A percentile compares a stretch with the other conserved stretches of the same genome.
These are phyloP conservation scores for Jatropha curcas DNA, from an alignment of 345 rosid species.

Conservation along the genomic window DNA sequence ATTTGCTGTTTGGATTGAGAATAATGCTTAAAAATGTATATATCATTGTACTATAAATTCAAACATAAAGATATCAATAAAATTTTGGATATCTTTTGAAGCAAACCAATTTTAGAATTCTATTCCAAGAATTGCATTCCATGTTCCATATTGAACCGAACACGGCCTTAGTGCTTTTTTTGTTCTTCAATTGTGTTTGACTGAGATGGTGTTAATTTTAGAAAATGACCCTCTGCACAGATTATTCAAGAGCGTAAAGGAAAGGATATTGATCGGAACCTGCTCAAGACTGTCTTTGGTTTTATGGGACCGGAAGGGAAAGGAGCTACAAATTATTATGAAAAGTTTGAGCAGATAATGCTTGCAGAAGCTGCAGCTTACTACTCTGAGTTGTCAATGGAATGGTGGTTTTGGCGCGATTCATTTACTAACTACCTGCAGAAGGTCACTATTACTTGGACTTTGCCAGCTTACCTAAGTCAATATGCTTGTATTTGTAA, in stretches of 20 bases:
- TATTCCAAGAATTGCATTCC: too few species aligned
- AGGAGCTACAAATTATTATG: slow-evolving; percentile 12
- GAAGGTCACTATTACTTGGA: slow-evolving; percentile 4
- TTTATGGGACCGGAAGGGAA: not conserved
- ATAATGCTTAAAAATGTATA: too few species aligned
- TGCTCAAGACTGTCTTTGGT: not conserved
- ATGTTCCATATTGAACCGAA: too few species aligned
- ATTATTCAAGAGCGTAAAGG: slow-evolving; percentile 18
- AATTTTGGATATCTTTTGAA: too few species aligned
- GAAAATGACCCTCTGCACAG: not conserved
- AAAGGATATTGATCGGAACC: slow-evolving; percentile 8
- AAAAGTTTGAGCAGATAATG: slow-evolving; percentile 12
- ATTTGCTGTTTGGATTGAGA: too few species aligned
- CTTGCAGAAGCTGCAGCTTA: slow-evolving; percentile 17
- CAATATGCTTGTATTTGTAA: not conserved
- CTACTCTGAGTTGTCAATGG: slow-evolving; percentile 19
- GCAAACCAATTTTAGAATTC: too few species aligned
- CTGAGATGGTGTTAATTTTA: not conserved
- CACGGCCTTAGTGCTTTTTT: not conserved
- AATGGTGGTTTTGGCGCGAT: slow-evolving; percentile 17
- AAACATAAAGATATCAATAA: too few species aligned
- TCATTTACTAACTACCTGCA: slow-evolving; percentile 1
- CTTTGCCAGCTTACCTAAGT: not conserved
- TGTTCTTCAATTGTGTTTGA: not conserved
- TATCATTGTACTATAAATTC: too few species aligned